These are phyloP conservation scores for Phaeosphaeria sp. DNA, from an alignment of 2,329 filamentous ascomycete species.

Conservation along the genomic window DNA sequence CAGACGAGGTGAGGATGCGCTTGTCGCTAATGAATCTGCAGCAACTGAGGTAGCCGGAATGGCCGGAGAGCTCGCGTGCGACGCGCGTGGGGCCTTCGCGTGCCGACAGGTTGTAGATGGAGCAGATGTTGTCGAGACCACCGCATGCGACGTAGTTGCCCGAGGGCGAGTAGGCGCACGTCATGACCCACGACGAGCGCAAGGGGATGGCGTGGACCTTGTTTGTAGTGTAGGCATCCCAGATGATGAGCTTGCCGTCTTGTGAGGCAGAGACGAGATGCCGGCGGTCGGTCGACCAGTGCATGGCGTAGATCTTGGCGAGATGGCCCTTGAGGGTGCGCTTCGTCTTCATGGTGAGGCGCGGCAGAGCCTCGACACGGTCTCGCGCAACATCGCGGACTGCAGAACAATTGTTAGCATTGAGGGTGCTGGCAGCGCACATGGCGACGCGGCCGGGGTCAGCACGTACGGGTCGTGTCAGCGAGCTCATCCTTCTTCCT, in stretches of 20 bases:
- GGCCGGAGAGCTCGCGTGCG: constrained; percentile 91
- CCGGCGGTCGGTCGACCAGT: constrained; percentile 98
- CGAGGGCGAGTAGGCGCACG: constrained; percentile 96
- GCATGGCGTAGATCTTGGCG: constrained; percentile 99
- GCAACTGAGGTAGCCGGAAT: constrained; percentile 97
- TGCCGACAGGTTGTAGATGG: constrained; percentile 98
- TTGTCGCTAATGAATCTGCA: constrained; percentile 99
- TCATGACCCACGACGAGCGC: constrained; percentile 99
- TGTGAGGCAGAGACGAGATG: constrained; percentile 98
- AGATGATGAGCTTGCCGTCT: constrained; percentile 99
- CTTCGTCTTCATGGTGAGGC: constrained; percentile 97
- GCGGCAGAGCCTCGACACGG: constrained; percentile 88
- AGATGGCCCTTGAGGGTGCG: constrained; percentile 96
- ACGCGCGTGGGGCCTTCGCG: constrained; percentile 97
- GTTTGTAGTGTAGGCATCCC: constrained; percentile 99
- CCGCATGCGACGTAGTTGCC: constrained; percentile 98
- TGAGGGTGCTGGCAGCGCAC: constrained; percentile 1
- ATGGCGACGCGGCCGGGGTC: constrained; percentile 51
- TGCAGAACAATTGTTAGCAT: constrained; percentile 52
- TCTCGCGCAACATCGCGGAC: constrained; percentile 92
- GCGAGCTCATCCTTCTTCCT: constrained; percentile 99
- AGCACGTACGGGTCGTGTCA: constrained; percentile 88
- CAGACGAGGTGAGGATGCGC: constrained; percentile 95
- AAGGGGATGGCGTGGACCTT: constrained; percentile 99
- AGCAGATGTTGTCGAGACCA: constrained; percentile 99